These are phyloP conservation scores for Cardiospermum halicacabum DNA, from an alignment of 345 rosid species.

Conservation along the genomic window DNA sequence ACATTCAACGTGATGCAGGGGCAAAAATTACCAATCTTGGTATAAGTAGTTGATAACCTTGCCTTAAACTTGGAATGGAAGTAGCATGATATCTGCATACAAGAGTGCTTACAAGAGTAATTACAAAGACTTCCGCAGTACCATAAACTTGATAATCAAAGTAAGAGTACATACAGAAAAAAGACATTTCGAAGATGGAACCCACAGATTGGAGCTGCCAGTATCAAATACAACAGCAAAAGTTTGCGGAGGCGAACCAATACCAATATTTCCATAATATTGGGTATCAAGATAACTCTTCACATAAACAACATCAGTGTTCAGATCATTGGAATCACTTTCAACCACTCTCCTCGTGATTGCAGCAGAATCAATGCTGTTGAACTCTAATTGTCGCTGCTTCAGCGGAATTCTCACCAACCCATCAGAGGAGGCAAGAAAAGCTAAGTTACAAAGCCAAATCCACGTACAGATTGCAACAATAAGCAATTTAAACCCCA, in stretches of 20 bases:
- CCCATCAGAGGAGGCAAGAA: slow-evolving; percentile 19
- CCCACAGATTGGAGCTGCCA: slow-evolving; percentile 61
- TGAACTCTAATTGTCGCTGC: slow-evolving; percentile 31
- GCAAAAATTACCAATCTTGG: slow-evolving; percentile 46
- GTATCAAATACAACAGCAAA: slow-evolving; percentile 57
- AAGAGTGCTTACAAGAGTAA: neutral
- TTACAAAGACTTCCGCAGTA: neutral
- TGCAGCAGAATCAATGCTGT: slow-evolving; percentile 27
- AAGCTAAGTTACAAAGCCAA: slow-evolving; percentile 24
- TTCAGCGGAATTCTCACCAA: slow-evolving; percentile 36
- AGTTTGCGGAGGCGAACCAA: slow-evolving; percentile 57
- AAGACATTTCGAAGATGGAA: slow-evolving; percentile 59
- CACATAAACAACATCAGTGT: slow-evolving; percentile 32
- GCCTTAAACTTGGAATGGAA: slow-evolving; percentile 51
- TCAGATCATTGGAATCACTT: slow-evolving; percentile 2
- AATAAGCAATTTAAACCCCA: slow-evolving; percentile 28
- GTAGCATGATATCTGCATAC: slow-evolving; percentile 51
- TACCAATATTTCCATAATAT: slow-evolving; percentile 62
- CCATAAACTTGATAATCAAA: neutral
- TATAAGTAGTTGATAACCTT: slow-evolving; percentile 44
- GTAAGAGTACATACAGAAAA: slow-evolving; percentile 39
- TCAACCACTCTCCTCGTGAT: slow-evolving; percentile 10
- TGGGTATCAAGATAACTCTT: slow-evolving; percentile 53
- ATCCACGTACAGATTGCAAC: slow-evolving; percentile 25
- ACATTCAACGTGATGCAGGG: slow-evolving; percentile 3